Percentiles rank a stretch among this genome's conserved stretches.
phyloP scores from a whole-genome alignment of 768 basidiomycete genomes.

The Astraeus odoratus region DNA sequence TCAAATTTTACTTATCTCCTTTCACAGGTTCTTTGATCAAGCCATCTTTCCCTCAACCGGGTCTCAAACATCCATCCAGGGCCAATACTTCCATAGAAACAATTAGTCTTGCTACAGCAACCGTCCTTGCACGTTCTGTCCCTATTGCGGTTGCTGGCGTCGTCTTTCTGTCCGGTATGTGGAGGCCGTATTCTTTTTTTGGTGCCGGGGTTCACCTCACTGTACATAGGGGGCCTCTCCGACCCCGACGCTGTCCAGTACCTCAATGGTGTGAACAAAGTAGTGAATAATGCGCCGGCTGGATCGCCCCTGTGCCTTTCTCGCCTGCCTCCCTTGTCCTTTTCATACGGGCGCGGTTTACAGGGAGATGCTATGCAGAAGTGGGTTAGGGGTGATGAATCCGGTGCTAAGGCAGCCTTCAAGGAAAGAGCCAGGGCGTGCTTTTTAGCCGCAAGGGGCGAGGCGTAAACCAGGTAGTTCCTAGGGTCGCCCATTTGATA shows the following conservation, averaged over 20 bases:
- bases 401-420: slow-evolving; percentile 32
- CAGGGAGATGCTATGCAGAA: slow-evolving; percentile 43
- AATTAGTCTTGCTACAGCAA: slow-evolving; percentile 40
- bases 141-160: slow-evolving; percentile 42
- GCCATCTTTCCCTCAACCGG: slow-evolving; percentile 46
- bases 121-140: slow-evolving; percentile 38
- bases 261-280: slow-evolving; percentile 34
- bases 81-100: slow-evolving; percentile 30
- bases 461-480: slow-evolving; percentile 7
- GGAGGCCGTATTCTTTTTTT: neutral
- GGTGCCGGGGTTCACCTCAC: neutral
- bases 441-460: slow-evolving; percentile 35
- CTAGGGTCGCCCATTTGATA: neutral
- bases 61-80: slow-evolving; percentile 35
- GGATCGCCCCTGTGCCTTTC: slow-evolving; percentile 26
- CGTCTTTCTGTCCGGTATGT: slow-evolving; percentile 42
- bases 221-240: slow-evolving; percentile 35
- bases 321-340: slow-evolving; percentile 38
- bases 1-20: neutral
- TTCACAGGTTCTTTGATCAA: slow-evolving; percentile 41
- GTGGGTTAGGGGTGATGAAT: slow-evolving; percentile 41
- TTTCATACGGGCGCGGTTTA: slow-evolving; percentile 45
- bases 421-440: slow-evolving; percentile 38
- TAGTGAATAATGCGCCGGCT: slow-evolving; percentile 29
- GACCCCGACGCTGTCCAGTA: slow-evolving; percentile 34